Evolutionary conservation across 1,284 basidiomycete genomes (phyloP), one percentile per base, ranked within the genome.

Genomic region (Testicularia cyperi): DNA sequence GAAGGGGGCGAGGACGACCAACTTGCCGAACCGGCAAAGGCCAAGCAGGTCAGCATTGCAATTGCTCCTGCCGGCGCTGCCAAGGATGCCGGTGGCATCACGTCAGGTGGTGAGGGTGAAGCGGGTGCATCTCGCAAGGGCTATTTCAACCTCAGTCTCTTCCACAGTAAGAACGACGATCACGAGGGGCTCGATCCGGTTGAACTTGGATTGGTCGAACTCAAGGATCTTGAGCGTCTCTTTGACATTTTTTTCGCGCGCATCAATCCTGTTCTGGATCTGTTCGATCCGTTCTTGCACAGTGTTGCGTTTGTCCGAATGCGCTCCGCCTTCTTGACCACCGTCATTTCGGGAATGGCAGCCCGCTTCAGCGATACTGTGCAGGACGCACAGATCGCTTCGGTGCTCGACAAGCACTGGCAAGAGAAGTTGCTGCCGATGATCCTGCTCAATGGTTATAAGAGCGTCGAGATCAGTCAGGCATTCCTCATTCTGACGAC

Each of bases 201-300:
- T 27, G 58, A 56, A 29, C 46, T 56, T 19, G 57, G 58, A 13
- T 30, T 67, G 21, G 48, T 67, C 31, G 56, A 66, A 36, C 39
- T 64, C 37, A 54, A 53, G 21, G 68, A 70, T 38, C 40, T 70
- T 22, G 62, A 65, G 29, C 33, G 60, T 22, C 56, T 70, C 7
- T 70, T 70, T 31, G 68, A 70, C 49, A 55, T 63, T 30, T 70
- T 70, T 44, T 67, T 68, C 33, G 60, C 60, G n/a, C 51, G 56
- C 31, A 67, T 70, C 56, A 70, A 70, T 19, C 68, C 68, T 15
- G 55, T 65, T 6, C 42, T 69, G 26, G 61, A 64, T 20, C 54
- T 70, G 29, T 62, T 70, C 27, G 68, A 70, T 26, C 68, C 68
- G 4, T 66, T 68, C 44, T 49, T 70, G 12, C 66, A 69, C 44